Evolutionary conservation across 257 asterid species (phyloP).

Genomic region (Gynochthodes officinalis): DNA sequence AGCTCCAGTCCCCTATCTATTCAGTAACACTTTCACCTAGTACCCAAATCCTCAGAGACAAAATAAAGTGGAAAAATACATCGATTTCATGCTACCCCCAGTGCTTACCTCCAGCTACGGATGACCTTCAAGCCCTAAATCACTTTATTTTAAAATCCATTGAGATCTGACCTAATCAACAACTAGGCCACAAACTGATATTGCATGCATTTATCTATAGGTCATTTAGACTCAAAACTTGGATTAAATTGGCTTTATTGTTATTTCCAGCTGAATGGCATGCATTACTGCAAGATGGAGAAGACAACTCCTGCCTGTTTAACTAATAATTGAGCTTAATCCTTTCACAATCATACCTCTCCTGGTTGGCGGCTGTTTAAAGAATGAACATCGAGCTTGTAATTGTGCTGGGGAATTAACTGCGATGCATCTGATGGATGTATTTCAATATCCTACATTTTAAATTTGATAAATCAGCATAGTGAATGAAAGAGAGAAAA

Average conservation of each 20-base stretch:
- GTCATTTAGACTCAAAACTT: background rate
- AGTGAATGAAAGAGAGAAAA: background rate
- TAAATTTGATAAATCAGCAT: constrained; percentile 25
- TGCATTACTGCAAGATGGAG: background rate
- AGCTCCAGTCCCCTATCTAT: background rate
- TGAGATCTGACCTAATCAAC: background rate
- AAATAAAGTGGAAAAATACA: background rate
- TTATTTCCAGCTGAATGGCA: background rate
- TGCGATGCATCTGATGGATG: constrained; percentile 77
- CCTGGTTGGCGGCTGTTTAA: constrained; percentile 92
- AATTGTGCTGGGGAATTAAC: constrained; percentile 90
- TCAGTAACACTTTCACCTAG: constrained; percentile 2
- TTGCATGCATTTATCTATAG: background rate
- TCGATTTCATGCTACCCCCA: too few species aligned
- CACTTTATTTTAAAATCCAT: background rate
- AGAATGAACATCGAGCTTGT: constrained; percentile 90
- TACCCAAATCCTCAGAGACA: background rate
- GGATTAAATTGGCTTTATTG: background rate
- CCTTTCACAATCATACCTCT: constrained; percentile 53
- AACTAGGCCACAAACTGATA: background rate
- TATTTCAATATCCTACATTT: constrained; percentile 59
- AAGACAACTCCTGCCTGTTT: background rate
- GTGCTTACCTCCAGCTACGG: background rate
- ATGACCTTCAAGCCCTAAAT: constrained; percentile 6
- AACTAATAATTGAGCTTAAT: background rate